Conservation (phyloP, 805 yeast species). For the Candida quercuum region DNA sequence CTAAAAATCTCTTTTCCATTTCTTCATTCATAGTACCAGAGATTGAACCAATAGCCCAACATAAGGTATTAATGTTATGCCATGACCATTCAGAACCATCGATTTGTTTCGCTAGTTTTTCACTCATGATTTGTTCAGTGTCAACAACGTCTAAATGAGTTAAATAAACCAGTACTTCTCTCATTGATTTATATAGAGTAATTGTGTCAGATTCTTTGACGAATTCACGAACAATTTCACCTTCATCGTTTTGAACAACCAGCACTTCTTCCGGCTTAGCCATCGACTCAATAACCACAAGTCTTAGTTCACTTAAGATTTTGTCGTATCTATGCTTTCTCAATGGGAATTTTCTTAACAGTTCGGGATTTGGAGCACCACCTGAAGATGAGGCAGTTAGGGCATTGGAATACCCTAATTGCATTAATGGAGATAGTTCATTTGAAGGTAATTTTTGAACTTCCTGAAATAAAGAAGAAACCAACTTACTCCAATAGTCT, state of each 20-base stretch:
- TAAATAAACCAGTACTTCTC: constrained; percentile 90
- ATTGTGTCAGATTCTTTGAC: constrained; percentile 97
- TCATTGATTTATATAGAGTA: constrained; percentile 89
- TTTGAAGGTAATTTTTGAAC: constrained; percentile 73
- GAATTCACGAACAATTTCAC: constrained; percentile 96
- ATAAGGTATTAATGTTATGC: constrained; percentile 93
- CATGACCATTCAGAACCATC: constrained; percentile 99
- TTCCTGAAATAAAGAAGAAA: constrained; percentile 77
- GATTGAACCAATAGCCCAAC: constrained; percentile 99
- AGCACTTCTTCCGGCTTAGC: constrained; percentile 98
- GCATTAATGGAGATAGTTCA: constrained; percentile 73
- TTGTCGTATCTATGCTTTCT: constrained; percentile 82
- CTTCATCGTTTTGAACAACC: constrained; percentile 96
- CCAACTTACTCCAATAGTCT: constrained; percentile 90
- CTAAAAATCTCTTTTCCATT: constrained; percentile 91
- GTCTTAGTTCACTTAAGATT: constrained; percentile 75
- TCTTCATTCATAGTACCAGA: constrained; percentile 99
- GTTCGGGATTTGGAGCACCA: constrained; percentile 84
- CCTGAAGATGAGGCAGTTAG: constrained; percentile 41
- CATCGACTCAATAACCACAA: constrained; percentile 96
- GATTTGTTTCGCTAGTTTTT: constrained; percentile 84
- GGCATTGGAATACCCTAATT: constrained; percentile 43
- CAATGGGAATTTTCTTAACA: constrained; percentile 71
- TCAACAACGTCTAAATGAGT: constrained; percentile 91
- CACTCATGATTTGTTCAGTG: constrained; percentile 90